These are phyloP conservation scores for Petunia axillaris DNA, from an alignment of 257 asterid genomes.

Conservation along the genomic window DNA sequence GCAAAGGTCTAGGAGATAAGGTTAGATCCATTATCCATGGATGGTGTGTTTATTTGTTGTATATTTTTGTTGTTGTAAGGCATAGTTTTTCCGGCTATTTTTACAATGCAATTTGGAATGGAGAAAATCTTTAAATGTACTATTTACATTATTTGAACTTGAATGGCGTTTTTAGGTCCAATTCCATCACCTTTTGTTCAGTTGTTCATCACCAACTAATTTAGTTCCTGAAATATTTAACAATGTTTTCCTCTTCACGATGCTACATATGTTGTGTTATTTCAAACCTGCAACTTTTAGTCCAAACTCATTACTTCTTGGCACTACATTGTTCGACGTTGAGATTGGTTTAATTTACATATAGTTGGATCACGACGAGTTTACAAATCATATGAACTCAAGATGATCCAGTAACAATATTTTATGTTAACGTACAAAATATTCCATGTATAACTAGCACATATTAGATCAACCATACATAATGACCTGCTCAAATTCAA, in stretches of 20 bases:
- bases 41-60: conserved; percentile 11
- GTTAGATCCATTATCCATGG: conserved; percentile 20
- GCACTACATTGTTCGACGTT: too few relatives aligned
- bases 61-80: neutral
- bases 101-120: neutral
- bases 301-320: too few relatives aligned
- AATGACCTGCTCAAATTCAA: neutral
- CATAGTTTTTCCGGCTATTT: neutral
- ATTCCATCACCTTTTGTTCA: too few relatives aligned
- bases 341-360: too few relatives aligned
- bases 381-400: too few relatives aligned
- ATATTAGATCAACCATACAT: neutral
- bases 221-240: neutral
- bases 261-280: neutral
- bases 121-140: conserved; percentile 8
- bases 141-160: neutral
- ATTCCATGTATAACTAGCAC: neutral
- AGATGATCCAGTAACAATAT: too few relatives aligned
- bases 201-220: neutral
- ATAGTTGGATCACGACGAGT: too few relatives aligned
- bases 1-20: conserved; percentile 52
- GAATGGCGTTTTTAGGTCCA: too few relatives aligned
- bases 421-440: neutral
- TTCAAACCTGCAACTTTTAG: neutral
- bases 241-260: neutral